Base-by-base conservation (phyloP, 768 basidiomycete species). In the Cystobasidium ongulense region DNA sequence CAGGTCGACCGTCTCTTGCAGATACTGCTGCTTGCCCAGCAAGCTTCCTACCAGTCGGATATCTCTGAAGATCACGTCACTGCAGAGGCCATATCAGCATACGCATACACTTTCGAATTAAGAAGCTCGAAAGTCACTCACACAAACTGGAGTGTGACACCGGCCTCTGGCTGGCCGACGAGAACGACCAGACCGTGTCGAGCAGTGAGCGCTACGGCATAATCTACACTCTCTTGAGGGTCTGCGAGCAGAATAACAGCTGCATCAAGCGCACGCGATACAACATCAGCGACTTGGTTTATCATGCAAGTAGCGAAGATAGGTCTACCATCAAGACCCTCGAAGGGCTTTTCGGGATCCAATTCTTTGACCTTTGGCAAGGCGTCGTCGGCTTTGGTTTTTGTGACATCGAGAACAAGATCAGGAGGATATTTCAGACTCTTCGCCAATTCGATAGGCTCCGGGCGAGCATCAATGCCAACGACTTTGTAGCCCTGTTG, bases 211-310 rank as follows among this genome's bases (percentile, higher is more conserved):
- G 61, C 39, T 1, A 75, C 52, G 21, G 63, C 76, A 59, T 77
- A 76, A 8, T 65, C 68, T 38, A 73, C 74, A 18, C 74, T 74
- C 8, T 72, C 70, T 13, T 72, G 63, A n/a, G 75, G 74, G 52
- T 78, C 77, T 4, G 77, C 76, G 21, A 74, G 68, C 11, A 78
- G 76, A 0, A 78, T 67, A 15, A 65, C 74, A 15, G 71, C 36
- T 74, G 35, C 8, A 43, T 13, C n/a, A n/a, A n/a, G 43, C 13
- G 43, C 13, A 46, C 43, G 13, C 13, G 29, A 18, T 25, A 43
- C 5, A 11, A 65, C 27, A 35, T 72, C 10, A 43, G 27, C 29
- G 36, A 25, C 65, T 13, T 53, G 15, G 67, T 18, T 38, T 36
- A n/a, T 8, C 67, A 8, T 17, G 39, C 25, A 5, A 43, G 27